These are phyloP conservation scores for Sutorius eximius DNA, from an alignment of 1,284 basidiomycete species.

Conservation along the genomic window DNA sequence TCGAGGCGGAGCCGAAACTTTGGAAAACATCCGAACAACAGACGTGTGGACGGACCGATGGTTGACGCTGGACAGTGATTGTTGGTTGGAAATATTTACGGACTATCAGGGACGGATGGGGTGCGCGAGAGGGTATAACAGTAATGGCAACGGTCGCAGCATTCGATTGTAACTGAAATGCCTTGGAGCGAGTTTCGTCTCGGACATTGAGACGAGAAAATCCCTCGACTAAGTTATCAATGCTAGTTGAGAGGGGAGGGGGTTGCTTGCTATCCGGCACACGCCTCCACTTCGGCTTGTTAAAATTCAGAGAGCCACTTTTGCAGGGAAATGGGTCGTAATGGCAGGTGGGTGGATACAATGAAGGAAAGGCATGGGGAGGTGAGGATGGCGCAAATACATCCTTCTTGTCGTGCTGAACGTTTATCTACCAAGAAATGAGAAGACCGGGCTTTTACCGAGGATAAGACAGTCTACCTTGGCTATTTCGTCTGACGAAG, in stretches of 20 bases:
- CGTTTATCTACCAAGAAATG: not conserved
- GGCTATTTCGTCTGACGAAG: accelerated
- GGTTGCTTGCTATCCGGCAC: not conserved
- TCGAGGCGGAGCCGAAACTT: not conserved
- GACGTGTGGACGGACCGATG: not conserved
- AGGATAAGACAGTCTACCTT: not conserved
- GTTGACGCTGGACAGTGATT: not conserved
- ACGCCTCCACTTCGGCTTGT: constrained; percentile 13
- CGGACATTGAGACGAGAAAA: constrained; percentile 23
- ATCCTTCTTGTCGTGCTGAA: not conserved
- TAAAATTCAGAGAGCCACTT: not conserved
- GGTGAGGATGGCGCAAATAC: constrained; percentile 10
- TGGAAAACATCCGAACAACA: constrained; percentile 4
- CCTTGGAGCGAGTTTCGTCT: not conserved
- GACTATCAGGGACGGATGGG: constrained; percentile 20
- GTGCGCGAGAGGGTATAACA: constrained; percentile 17
- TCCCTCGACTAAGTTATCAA: constrained; percentile 14
- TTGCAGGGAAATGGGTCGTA: constrained; percentile 28
- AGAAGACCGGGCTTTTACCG: not conserved
- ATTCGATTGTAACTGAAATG: not conserved
- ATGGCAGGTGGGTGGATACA: constrained; percentile 17
- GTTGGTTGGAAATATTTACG: not conserved
- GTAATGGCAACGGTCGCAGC: constrained; percentile 24
- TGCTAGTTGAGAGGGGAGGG: not conserved
- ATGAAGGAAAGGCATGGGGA: constrained; percentile 19